These are phyloP conservation scores for Cubamyces sp. DNA, from an alignment of 768 basidiomycete genomes.

Conservation along the genomic window DNA sequence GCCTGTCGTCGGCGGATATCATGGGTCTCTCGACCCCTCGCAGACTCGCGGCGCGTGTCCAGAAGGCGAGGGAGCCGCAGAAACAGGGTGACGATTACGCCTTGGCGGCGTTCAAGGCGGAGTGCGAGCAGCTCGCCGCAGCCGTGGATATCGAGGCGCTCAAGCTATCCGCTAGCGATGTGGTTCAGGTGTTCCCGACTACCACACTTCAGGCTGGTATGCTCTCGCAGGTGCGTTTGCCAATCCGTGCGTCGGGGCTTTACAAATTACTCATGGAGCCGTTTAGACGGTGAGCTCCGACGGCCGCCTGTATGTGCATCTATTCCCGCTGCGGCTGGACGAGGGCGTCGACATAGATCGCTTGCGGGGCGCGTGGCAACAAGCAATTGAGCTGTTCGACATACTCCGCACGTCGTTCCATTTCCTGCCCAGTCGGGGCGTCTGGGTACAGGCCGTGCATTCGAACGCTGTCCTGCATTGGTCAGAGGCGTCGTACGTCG, in stretches of 20 bases:
- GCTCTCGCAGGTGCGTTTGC: constrained; percentile 47
- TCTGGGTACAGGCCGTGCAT: constrained; percentile 38
- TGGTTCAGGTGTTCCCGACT: constrained; percentile 42
- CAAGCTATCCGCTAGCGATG: constrained; percentile 37
- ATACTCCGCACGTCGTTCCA: constrained; percentile 55
- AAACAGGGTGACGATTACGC: not conserved
- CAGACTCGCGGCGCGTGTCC: constrained; percentile 11
- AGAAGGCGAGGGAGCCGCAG: not conserved
- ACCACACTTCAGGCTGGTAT: constrained; percentile 53
- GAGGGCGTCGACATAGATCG: constrained; percentile 31
- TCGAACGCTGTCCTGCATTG: constrained; percentile 31
- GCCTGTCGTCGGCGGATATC: constrained; percentile 42
- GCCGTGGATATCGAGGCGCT: constrained; percentile 25
- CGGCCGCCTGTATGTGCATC: constrained; percentile 39
- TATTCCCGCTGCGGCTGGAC: constrained; percentile 33
- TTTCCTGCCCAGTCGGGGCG: constrained; percentile 41
- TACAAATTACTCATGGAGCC: not conserved
- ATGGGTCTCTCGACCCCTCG: constrained; percentile 30
- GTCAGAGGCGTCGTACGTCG: constrained; percentile 23
- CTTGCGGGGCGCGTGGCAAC: constrained; percentile 44
- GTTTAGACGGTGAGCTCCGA: constrained; percentile 35
- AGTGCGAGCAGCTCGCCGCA: constrained; percentile 6
- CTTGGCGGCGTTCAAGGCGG: constrained; percentile 7
- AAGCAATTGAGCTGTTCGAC: constrained; percentile 36
- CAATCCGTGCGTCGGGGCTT: not conserved